These are phyloP conservation scores for Verbascum thapsus DNA, from an alignment of 257 asterid species.

Conservation along the genomic window DNA sequence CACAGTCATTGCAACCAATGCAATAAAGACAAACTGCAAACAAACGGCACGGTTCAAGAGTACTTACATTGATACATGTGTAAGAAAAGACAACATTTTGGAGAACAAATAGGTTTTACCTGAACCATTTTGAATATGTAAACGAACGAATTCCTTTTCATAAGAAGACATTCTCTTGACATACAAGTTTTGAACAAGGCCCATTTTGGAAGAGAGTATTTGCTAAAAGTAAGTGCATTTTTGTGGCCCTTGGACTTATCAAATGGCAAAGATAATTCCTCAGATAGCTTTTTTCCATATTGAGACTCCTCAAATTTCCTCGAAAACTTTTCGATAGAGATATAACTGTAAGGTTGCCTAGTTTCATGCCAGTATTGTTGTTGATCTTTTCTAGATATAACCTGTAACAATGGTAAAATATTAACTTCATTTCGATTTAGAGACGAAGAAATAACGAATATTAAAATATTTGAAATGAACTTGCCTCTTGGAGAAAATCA, in stretches of 20 bases:
- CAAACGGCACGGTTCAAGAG: not conserved
- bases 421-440: not conserved
- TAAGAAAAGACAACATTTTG: not conserved
- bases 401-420: constrained; percentile 35
- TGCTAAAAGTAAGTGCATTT: constrained; percentile 39
- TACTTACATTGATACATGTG: not conserved
- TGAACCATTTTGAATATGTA: constrained; percentile 50
- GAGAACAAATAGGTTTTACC: constrained; percentile 31
- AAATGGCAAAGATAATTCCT: constrained; percentile 41
- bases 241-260: constrained; percentile 47
- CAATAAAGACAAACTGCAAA: constrained; percentile 50
- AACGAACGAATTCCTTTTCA: constrained; percentile 53
- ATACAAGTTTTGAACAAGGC: constrained; percentile 47
- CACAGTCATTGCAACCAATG: constrained; percentile 51
- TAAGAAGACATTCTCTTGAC: constrained; percentile 55
- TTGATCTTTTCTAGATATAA: constrained; percentile 53
- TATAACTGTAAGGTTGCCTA: constrained; percentile 38
- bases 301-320: constrained; percentile 43
- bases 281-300: constrained; percentile 34
- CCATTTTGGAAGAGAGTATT: constrained; percentile 54
- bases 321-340: constrained; percentile 43
- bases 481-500: constrained; percentile 60
- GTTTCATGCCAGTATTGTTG: constrained; percentile 51
- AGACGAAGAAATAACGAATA: not conserved
- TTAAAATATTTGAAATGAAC: not conserved